Base-by-base conservation (phyloP, 2,329 filamentous ascomycete species). In the Sarocladiaceae sp. region DNA sequence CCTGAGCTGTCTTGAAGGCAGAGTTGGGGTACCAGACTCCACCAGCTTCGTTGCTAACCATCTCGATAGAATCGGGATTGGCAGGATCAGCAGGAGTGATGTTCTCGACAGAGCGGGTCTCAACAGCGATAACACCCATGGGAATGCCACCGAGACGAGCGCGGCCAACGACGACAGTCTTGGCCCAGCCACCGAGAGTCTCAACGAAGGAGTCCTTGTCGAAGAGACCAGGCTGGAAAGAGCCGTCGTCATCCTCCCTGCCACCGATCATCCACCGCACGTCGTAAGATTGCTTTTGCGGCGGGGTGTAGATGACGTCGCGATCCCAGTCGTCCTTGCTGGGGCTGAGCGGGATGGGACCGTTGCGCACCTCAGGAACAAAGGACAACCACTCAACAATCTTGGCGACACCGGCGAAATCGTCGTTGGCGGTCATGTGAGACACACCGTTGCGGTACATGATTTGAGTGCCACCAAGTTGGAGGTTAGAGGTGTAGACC, bases 391-490 rank as follows among this genome's bases (percentile, higher is more conserved):
- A 99, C 69, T 96, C 88, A 48, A 97, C 90, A 66, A 99, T 97
- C 80, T 95, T 95, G 64, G 89, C 91, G 20, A 99, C 89, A 82
- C 94, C 94, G 64, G 93, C 92, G 63, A 99, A 97, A 75, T 99
- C 94, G 65, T 99, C 93, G 61, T 87, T 88, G 64, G 94, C 94
- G 60, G 93, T 97, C 89, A 97, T 93, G 78, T 99, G 94, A 20
- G 94, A 97, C 37, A 99, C 94, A 83, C 94, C 94, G 70, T 99
- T 99, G 76, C 90, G 92, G 84, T 99, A 97, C 94, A 99, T 99
- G 81, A 99, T 99, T 74, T 99, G 94, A n/a, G 94, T 99, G 62
- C 94, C 94, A 84, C 94, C 94, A 59, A 99, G 90, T 78, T 99
- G 94, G 66, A 99, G 75, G 81, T 99, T 99, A 55, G 94, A 97